Conservation (phyloP, 305 asterid genomes). For the Solanum hybrid region DNA sequence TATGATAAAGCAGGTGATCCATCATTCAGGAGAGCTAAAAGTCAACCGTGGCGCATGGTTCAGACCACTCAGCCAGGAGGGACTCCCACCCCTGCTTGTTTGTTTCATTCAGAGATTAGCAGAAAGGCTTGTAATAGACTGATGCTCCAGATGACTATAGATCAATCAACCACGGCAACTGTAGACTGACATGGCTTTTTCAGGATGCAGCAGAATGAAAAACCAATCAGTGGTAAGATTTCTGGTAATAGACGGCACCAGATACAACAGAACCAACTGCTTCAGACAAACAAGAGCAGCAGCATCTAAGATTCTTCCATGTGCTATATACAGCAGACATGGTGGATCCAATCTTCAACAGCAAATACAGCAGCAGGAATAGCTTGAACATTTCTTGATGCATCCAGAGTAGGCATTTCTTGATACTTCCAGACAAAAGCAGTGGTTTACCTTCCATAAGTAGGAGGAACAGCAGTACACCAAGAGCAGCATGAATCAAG, state of each 20-base stretch:
- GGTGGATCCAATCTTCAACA: background rate
- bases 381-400: background rate
- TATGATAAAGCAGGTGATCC: background rate
- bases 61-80: background rate
- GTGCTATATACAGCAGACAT: background rate
- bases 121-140: background rate
- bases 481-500: background rate
- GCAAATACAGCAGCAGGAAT: background rate
- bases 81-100: background rate
- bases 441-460: background rate
- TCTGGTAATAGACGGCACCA: background rate
- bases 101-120: background rate
- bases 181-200: too few relatives aligned
- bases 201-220: background rate
- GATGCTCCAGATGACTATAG: background rate
- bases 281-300: background rate
- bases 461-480: background rate
- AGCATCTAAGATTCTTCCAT: background rate
- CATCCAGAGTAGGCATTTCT: background rate
- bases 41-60: background rate
- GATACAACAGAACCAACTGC: background rate
- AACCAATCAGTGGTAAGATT: background rate
- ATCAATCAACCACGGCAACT: background rate
- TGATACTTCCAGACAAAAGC: too few relatives aligned
- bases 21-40: background rate